Base-by-base conservation (phyloP, 2,329 filamentous ascomycete species). In the Nannizziopsis barbatae region DNA sequence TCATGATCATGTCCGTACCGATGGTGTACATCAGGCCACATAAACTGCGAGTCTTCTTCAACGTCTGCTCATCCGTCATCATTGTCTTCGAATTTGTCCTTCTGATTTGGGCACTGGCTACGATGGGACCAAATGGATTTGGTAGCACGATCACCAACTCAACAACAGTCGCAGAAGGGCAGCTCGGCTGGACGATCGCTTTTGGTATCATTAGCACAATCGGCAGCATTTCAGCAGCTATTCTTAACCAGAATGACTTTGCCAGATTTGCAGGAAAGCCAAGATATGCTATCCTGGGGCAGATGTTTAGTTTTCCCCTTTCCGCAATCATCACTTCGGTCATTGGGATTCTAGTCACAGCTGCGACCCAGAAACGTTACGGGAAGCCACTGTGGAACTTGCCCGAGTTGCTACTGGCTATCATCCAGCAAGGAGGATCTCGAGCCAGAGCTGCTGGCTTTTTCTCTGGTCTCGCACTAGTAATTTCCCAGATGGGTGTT, bases 231-330 rank as follows among this genome's bases (percentile, higher is more conserved):
- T 65, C 70, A 2, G 68, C 69, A 2, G 71, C 71, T 3, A 59
- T 74, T 18, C 65, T 68, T 6, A 75, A 73, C 51, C 70, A 73
- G 37, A 50, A 50, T 31, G 70, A 73, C 56, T 73, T 67, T 55
- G 64, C 68, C 2, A 64, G 71, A 8, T 73, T 71, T 50, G 64
- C 68, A 2, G 37, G 59, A 3, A 56, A 57, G 11, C 69, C 67
- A 5, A 58, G 65, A 8, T 62, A 67, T 42, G 67, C 68, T 43
- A 63, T 74, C 8, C 63, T 67, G 10, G 70, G 68, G 2, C 68
- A 71, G 42, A 59, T 67, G 30, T 62, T 67, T 1, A 57, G 68
- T 6, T 60, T 70, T 44, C 50, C 50, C 1, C 18, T 52, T 18
- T 45, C 37, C 14, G 42, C 33, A 12, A 52, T 52, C 14, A n/a